phyloP scores from a whole-genome alignment of 2,329 filamentous ascomycete genomes.

The Nemania serpens region DNA sequence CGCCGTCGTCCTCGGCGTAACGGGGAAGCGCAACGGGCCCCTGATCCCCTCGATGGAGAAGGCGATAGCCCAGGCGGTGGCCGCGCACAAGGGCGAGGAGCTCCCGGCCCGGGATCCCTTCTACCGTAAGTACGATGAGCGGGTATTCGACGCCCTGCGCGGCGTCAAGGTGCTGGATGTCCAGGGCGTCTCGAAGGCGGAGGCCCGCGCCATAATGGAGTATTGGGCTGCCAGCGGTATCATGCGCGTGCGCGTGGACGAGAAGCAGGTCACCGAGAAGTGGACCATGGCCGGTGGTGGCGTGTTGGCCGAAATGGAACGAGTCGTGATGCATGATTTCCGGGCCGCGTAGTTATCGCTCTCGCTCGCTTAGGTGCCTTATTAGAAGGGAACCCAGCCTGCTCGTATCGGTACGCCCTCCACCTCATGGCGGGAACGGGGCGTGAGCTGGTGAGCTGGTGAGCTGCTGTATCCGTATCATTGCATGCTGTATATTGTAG shows the following conservation, averaged over 20 bases:
- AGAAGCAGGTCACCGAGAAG: conserved; percentile 75
- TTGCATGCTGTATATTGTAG: conserved; percentile 26
- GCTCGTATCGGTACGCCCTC: not conserved
- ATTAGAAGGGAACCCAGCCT: not conserved
- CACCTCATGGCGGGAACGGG: not conserved
- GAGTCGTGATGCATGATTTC: conserved; percentile 53
- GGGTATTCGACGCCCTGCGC: conserved; percentile 58
- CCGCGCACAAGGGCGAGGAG: conserved; percentile 44
- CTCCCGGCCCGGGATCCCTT: conserved; percentile 56
- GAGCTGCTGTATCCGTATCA: not conserved
- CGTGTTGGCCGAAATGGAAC: conserved; percentile 81
- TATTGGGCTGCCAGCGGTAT: conserved; percentile 91
- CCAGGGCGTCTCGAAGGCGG: conserved; percentile 71
- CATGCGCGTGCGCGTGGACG: conserved; percentile 70
- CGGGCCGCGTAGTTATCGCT: conserved; percentile 18
- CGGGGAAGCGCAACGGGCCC: conserved; percentile 72
- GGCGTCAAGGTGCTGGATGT: conserved; percentile 61
- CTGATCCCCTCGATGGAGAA: conserved; percentile 69
- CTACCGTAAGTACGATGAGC: conserved; percentile 60
- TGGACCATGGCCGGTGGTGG: conserved; percentile 84
- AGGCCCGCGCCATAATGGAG: conserved; percentile 82
- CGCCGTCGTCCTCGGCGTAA: conserved; percentile 77
- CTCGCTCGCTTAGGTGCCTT: not conserved
- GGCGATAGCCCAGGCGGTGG: conserved; percentile 62
- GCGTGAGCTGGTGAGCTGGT: conserved; percentile 1